Base-by-base conservation (phyloP, 225 moss, liverwort and hornwort species). In the Polytrichum commune region DNA sequence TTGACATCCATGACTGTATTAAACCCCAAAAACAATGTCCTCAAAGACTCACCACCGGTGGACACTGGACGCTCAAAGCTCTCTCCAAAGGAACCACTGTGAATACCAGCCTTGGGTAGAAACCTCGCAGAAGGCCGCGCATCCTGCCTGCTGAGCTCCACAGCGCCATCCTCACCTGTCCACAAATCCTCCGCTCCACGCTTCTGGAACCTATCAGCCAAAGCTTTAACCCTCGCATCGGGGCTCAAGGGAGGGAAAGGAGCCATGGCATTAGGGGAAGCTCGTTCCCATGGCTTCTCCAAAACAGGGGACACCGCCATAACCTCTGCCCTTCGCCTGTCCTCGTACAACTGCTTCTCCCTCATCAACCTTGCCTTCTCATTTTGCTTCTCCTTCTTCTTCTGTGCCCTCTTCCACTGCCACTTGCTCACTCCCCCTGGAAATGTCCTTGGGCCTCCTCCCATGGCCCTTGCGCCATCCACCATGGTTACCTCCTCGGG, bases 341-440 rank as follows among this genome's bases (percentile, higher is more conserved):
- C 97, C 64, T 98, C 94, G 29, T 84, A 94, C 29, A 92, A 75
- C 64, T 94, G 97, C 74, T 91, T 86, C 81, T 98, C 97, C 54
- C 97, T 83, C 25, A 85, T 58, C 66, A 98, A 72, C 29, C 97
- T 88, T 5, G 97, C 97, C 79, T 91, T 98, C 81, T 98, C 94
- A 61, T 91, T 84, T 76, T 91, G 92, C 76, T 89, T 86, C 67
- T 90, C 90, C 74, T 92, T 94, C 81, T 94, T 98, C 72, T 89
- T 82, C 80, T 94, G 97, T 85, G 90, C 90, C 63, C 91, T 84
- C 77, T 93, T 98, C 97, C 97, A 94, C 78, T 98, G 94, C 94
- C 94, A 94, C 65, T 98, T 98, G 58, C 81, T 92, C 28, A 94
- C 94, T 1, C 97, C 97, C 10, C 97, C 97, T 1, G 97, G 97